These are phyloP conservation scores for Globisporangium acanthophoron DNA, from an alignment of 352 stramenopile genomes.

Conservation along the genomic window DNA sequence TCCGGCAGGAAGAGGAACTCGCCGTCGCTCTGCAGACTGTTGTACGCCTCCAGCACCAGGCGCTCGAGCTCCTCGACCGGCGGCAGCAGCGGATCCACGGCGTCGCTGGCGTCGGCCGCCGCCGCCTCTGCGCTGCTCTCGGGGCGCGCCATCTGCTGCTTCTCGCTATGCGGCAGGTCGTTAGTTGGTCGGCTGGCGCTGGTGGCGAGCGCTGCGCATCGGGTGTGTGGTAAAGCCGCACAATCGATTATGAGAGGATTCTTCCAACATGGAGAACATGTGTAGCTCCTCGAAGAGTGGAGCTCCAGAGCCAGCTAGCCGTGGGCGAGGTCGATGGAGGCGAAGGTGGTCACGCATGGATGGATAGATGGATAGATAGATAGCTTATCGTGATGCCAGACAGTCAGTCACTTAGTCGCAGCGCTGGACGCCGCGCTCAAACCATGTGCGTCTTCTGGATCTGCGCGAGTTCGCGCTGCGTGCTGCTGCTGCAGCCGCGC, in stretches of 20 bases:
- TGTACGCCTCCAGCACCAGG: constrained; percentile 76
- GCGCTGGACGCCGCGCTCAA: constrained; percentile 6
- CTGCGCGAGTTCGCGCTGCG: constrained; percentile 23
- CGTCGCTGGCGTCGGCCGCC: neutral
- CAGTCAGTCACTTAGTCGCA: neutral
- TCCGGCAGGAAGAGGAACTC: constrained; percentile 73
- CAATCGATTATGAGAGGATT: neutral
- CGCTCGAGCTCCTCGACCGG: constrained; percentile 54
- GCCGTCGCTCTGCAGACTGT: constrained; percentile 78
- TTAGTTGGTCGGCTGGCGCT: neutral
- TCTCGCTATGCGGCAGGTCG: neutral
- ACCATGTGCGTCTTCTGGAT: constrained; percentile 37
- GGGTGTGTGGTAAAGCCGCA: neutral
- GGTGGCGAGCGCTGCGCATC: neutral
- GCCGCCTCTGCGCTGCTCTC: neutral
- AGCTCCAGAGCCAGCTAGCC: too few species aligned
- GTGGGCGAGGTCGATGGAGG: neutral
- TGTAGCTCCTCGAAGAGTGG: too few species aligned
- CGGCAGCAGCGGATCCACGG: constrained; percentile 5
- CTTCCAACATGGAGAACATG: neutral
- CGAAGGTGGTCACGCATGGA: neutral
- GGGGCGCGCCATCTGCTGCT: neutral
- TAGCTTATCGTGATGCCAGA: neutral
- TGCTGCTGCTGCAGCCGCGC: constrained; percentile 9
- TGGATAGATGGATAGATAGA: neutral